phyloP scores from a whole-genome alignment of 2,329 filamentous ascomycete genomes.

The Xylaria sp. region DNA sequence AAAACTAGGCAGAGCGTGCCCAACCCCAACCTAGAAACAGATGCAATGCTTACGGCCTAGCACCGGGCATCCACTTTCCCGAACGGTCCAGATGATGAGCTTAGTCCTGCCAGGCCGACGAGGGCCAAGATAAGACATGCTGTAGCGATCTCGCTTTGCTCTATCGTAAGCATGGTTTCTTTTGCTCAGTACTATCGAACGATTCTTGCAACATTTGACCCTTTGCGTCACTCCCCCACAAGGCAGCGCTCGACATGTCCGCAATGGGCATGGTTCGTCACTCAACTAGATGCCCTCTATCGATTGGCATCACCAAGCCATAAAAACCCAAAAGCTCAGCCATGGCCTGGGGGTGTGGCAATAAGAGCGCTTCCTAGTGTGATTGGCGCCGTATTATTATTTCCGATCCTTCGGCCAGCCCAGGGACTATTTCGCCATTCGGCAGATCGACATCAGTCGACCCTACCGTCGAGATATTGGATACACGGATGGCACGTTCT shows the following conservation, averaged over 20 bases:
- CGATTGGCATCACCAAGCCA: constrained; percentile 31
- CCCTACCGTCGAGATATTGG: constrained; percentile 32
- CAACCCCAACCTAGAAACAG: constrained; percentile 36
- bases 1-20: constrained; percentile 36
- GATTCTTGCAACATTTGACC: constrained; percentile 33
- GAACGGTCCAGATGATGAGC: constrained; percentile 28
- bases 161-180: constrained; percentile 29
- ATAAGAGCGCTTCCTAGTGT: constrained; percentile 23
- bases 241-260: constrained; percentile 24
- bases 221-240: constrained; percentile 33
- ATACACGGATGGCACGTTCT: constrained; percentile 22
- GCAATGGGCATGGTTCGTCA: constrained; percentile 29
- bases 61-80: constrained; percentile 33
- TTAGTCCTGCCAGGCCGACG: constrained; percentile 22
- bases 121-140: constrained; percentile 29
- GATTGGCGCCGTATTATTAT: constrained; percentile 32
- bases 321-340: not conserved
- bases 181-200: constrained; percentile 40
- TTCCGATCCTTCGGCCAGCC: constrained; percentile 19
- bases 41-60: constrained; percentile 33
- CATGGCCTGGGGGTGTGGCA: constrained; percentile 24
- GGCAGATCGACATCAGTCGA: constrained; percentile 36
- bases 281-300: constrained; percentile 29
- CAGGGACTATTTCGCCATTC: constrained; percentile 29
- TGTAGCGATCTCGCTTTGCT: constrained; percentile 24